Conservation (phyloP, 108 stramenopile genomes). For the Stephanodiscus minutulus region DNA sequence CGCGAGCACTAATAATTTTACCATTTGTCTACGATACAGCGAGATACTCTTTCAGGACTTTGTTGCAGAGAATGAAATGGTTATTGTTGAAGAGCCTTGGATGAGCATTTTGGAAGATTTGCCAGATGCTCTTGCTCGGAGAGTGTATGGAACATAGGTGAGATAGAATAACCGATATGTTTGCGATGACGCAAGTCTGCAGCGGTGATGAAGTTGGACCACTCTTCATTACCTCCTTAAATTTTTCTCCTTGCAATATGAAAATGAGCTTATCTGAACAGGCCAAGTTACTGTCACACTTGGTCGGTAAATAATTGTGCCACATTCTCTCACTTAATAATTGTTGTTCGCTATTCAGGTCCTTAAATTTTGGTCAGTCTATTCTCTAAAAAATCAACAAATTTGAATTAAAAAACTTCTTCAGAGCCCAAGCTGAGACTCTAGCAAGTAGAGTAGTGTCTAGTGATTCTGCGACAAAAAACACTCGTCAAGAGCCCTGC, state of each 20-base stretch:
- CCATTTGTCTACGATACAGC: constrained; percentile 77
- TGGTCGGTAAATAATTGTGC: constrained; percentile 33
- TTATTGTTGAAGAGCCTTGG: constrained; percentile 89
- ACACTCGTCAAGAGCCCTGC: too few relatives aligned
- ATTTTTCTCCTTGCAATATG: constrained; percentile 41
- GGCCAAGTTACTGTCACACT: constrained; percentile 24
- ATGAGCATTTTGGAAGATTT: constrained; percentile 71
- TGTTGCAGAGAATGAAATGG: constrained; percentile 70
- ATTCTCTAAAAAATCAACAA: not conserved
- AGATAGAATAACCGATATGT: constrained; percentile 3
- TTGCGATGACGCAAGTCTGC: constrained; percentile 34
- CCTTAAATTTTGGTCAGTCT: not conserved
- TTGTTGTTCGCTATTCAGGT: not conserved
- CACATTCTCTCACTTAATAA: constrained; percentile 12
- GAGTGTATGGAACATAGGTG: constrained; percentile 69
- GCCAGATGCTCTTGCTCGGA: constrained; percentile 73
- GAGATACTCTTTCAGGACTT: constrained; percentile 77
- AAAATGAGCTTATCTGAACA: constrained; percentile 51
- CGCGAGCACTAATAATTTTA: constrained; percentile 49
- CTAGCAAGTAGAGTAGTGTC: too few relatives aligned
- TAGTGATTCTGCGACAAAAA: too few relatives aligned
- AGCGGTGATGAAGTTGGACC: constrained; percentile 38
- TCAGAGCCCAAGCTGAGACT: too few relatives aligned
- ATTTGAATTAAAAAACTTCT: constrained; percentile 1
- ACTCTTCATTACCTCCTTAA: constrained; percentile 45